Base-by-base conservation (phyloP, 805 yeast genomes). In the Komagataella phaffii region DNA sequence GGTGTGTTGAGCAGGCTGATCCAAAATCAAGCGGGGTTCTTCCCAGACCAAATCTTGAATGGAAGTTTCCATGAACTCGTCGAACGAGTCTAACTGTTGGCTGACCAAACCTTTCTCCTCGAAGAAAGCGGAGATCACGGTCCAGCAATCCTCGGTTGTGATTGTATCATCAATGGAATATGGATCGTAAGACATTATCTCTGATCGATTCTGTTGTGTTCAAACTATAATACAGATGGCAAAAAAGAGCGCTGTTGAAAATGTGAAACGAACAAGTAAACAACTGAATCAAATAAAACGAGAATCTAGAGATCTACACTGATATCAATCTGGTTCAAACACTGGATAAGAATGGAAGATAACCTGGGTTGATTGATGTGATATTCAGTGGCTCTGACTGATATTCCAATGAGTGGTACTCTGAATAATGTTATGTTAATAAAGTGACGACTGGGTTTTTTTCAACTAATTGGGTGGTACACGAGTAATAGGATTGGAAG, bases 81-180 rank as follows among this genome's bases (percentile, higher is more conserved):
- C 96, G 66, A 95, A 93, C 17, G 99, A 95, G 64, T 93, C 99
- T 63, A 93, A 76, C 74, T 93, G 99, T 71, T 93, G 99, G 21
- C 98, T 89, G 24, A 93, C 99, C 58, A 93, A 77, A 54, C 99
- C 99, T 65, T 90, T 91, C 64, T 90, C 95, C 70, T 85, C 88
- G 76, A 93, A 93, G 69, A 93, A 93, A 17, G 98, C 80, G 24
- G 96, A 85, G 58, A 93, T 93, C 56, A 93, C 98, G 36, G 96
- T 84, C 99, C 99, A 93, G 70, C 99, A 93, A 75, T 93, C 99
- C 72, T 93, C 99, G 24, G 96, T 87, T 36, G 98, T 89, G 71
- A 93, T 88, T 5, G 21, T 17, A n/a, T 45, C 24, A 45, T 21
- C 21, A 24, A 17, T 19, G 21, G 47, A 45, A 24, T 45, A 45